Base-by-base conservation (phyloP, 2,329 filamentous ascomycete genomes). In the Fusarium euwallaceae region DNA sequence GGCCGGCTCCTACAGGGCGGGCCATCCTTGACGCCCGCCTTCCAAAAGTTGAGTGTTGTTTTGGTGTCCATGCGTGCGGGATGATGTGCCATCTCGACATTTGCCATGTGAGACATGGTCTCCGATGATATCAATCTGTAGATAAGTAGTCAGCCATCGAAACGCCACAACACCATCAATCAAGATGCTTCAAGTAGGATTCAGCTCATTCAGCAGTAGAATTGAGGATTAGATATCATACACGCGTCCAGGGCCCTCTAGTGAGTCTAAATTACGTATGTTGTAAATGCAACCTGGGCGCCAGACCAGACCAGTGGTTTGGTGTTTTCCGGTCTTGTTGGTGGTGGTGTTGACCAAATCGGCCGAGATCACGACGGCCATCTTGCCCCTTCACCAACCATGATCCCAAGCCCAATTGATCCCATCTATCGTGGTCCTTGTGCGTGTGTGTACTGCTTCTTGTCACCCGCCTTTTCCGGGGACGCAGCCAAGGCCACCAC, bases 181-280 rank as follows among this genome's bases (percentile, higher is more conserved):
- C 24, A 24, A 24, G 36, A 62, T 37, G 27, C 37, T 58, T 32
- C 22, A 71, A 61, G 69, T 43, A 29, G 34, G 53, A 62, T 34
- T 51, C 51, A 66, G 53, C 61, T 66, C 43, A 66, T 69, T 58
- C 58, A 69, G 62, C 51, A 68, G 67, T 55, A 71, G 67, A 61
- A 75, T 62, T 64, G 51, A 66, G 70, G 61, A 75, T 78, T 74
- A 77, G 60, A 78, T 78, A 77, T 71, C 72, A 73, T 78, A 79
- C 75, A 78, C 67, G 67, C 64, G 62, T 67, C 77, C 69, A 75
- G 69, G 69, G 66, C 72, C 72, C 70, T 74, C 72, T 73, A 73
- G 48, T 73, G 67, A 64, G 37, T 75, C 69, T 75, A 75, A 72
- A 73, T 75, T 45, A 55, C 48, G 27, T 55, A 71, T 75, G 53